Evolutionary conservation across 495 filamentous ascomycete genomes (phyloP).

Genomic region (Penicillium bialowiezense): DNA sequence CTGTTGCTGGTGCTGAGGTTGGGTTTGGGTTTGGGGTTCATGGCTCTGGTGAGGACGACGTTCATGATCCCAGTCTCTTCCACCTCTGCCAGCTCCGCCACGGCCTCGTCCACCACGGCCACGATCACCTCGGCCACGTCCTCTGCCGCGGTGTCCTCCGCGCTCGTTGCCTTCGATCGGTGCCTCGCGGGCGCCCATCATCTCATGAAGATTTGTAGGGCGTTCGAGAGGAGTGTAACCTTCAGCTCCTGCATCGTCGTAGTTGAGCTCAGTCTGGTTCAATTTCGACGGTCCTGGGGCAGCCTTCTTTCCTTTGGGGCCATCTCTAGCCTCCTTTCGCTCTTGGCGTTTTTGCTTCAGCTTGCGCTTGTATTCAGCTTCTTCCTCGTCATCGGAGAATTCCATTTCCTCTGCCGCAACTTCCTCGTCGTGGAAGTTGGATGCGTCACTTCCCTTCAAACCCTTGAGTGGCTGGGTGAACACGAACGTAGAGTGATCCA

Average conservation of each 20-base stretch:
- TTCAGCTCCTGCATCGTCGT: constrained; percentile 53
- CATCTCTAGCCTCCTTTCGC: constrained; percentile 41
- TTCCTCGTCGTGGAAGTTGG: constrained; percentile 92
- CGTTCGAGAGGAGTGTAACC: constrained; percentile 67
- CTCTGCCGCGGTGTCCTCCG: constrained; percentile 36
- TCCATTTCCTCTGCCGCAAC: constrained; percentile 80
- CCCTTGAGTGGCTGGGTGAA: constrained; percentile 77
- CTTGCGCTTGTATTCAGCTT: constrained; percentile 75
- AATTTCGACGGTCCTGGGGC: constrained; percentile 38
- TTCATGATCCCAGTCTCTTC: constrained; percentile 43
- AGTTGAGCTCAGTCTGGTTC: constrained; percentile 50
- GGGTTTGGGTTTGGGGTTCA: constrained; percentile 21
- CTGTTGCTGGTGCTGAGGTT: constrained; percentile 14
- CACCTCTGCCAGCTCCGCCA: constrained; percentile 44
- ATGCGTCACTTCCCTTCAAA: constrained; percentile 84
- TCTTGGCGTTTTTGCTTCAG: constrained; percentile 57
- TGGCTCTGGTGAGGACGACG: constrained; percentile 31
- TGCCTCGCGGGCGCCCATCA: constrained; percentile 44
- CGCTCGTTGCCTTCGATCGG: constrained; percentile 46
- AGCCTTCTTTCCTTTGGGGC: constrained; percentile 33
- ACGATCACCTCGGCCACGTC: constrained; percentile 45
- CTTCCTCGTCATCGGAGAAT: constrained; percentile 94
- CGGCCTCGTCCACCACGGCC: constrained; percentile 46
- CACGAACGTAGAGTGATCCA: constrained; percentile 69
- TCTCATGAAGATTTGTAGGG: constrained; percentile 56